These are phyloP conservation scores for Globisporangium megalacanthum DNA, from an alignment of 352 stramenopile genomes.

Conservation along the genomic window DNA sequence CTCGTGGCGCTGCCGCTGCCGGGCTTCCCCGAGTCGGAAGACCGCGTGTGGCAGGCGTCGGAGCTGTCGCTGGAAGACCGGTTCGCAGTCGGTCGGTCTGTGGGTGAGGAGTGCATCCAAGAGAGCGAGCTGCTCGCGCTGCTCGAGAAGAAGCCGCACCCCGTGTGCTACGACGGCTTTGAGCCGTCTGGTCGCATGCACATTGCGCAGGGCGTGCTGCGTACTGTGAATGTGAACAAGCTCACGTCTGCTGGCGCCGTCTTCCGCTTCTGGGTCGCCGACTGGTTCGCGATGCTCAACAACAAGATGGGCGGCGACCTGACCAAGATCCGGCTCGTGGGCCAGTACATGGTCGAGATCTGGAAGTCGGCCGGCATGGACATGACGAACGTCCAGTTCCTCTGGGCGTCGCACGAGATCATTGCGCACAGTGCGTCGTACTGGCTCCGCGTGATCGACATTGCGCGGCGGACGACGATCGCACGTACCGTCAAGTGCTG, in stretches of 20 bases:
- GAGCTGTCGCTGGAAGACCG: constrained; percentile 75
- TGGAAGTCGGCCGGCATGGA: constrained; percentile 99
- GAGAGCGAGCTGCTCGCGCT: constrained; percentile 82
- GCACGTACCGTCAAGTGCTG: constrained; percentile 97
- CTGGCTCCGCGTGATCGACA: constrained; percentile 93
- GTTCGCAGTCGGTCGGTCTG: constrained; percentile 72
- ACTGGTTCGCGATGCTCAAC: constrained; percentile 99
- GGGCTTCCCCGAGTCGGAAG: constrained; percentile 52
- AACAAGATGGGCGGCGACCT: constrained; percentile 99
- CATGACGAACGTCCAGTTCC: constrained; percentile 98
- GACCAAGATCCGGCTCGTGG: constrained; percentile 94
- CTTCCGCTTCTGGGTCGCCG: constrained; percentile 99
- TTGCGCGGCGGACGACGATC: constrained; percentile 89
- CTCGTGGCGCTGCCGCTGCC: constrained; percentile 55
- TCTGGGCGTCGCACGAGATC: constrained; percentile 97
- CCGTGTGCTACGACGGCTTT: constrained; percentile 97
- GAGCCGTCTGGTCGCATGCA: constrained; percentile 99
- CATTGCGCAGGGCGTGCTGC: constrained; percentile 96
- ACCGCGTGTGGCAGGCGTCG: constrained; percentile 72
- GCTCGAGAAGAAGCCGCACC: constrained; percentile 87
- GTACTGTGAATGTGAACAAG: constrained; percentile 96
- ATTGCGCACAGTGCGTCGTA: constrained; percentile 87
- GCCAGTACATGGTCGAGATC: constrained; percentile 98
- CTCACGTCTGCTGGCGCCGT: constrained; percentile 91
- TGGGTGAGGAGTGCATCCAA: constrained; percentile 93